A percentile compares a stretch with the other conserved stretches of the same genome.
phyloP scores from a whole-genome alignment of 2,329 filamentous ascomycete genomes.

The Fusarium keratoplasticum region DNA sequence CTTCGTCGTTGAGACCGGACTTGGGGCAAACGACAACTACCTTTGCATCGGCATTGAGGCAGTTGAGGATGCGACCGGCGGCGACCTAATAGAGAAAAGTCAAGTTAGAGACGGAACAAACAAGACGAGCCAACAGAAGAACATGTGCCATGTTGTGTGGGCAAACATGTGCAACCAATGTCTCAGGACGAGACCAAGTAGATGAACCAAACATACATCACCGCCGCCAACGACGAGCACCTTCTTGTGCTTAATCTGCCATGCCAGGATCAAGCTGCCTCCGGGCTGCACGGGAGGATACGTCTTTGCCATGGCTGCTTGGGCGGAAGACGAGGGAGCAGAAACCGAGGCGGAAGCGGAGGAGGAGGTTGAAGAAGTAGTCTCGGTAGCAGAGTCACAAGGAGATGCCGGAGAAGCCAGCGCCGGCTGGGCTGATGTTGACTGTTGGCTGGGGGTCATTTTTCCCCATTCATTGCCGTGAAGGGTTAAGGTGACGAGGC shows the following conservation, averaged over 20 bases:
- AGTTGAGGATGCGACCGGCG: slow-evolving; percentile 91
- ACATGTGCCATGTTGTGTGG: neutral
- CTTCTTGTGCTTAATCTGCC: slow-evolving; percentile 90
- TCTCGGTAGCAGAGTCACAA: slow-evolving; percentile 21
- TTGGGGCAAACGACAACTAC: slow-evolving; percentile 87
- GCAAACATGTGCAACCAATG: neutral
- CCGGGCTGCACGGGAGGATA: slow-evolving; percentile 89
- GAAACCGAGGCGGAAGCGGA: slow-evolving; percentile 17
- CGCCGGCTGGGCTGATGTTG: slow-evolving; percentile 36
- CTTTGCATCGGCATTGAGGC: slow-evolving; percentile 92
- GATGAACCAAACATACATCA: slow-evolving; percentile 71
- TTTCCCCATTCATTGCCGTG: slow-evolving; percentile 32
- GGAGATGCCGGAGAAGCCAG: slow-evolving; percentile 41
- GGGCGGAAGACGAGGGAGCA: slow-evolving; percentile 9
- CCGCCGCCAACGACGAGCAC: slow-evolving; percentile 95
- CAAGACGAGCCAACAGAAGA: neutral
- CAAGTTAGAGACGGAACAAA: neutral
- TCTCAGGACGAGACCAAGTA: slow-evolving; percentile 7
- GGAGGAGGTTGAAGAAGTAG: slow-evolving; percentile 4
- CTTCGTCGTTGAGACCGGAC: slow-evolving; percentile 87
- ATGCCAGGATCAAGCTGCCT: slow-evolving; percentile 93
- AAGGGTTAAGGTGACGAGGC: slow-evolving; percentile 32
- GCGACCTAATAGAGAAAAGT: slow-evolving; percentile 76
- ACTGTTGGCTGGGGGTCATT: slow-evolving; percentile 41
- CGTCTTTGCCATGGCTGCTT: slow-evolving; percentile 51